Evolutionary conservation across 176 grass and related monocot species (phyloP), one percentile per base, ranked within the genome.

Genomic region (Raddia distichophylla): DNA sequence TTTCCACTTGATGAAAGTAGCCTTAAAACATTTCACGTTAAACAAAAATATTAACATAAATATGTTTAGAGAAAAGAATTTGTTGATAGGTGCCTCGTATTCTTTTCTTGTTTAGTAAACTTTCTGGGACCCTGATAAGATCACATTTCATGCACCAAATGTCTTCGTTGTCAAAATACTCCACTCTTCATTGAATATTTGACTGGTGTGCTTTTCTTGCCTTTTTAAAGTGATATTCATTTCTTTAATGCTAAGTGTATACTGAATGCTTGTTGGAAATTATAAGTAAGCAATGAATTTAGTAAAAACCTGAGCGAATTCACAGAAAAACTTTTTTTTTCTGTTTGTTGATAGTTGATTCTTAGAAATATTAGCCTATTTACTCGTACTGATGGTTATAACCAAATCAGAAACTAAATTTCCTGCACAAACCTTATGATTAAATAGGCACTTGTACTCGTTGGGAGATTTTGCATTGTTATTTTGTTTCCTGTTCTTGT

Each of bases 121-220:
- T 17, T 15, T 32, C 12, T 46, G 37, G 33, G 42, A 37, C 34
- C 20, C 68, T 58, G 33, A 48, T 3, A 18, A 8, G 33, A 27
- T 74, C 52, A 70, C 33, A 68, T 54, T 59, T 3, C 14, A 84
- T 78, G 57, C 56, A 73, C 43, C 4, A 19, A 35, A 71, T 69
- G 7, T 19, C 64, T 80, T 60, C 19, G 13, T 65, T 85, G 16
- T 66, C 66, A 19, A 0, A 67, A 32, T 35, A 15, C 43, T 75
- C 13, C 67, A 56, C 68, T 72, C 80, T 83, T 83, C 55, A 62
- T 42, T 20, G 45, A 8, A 60, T 58, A 60, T 67, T 69, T 83
- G 11, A n/a, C 35, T 33, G n/a, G 33, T 18, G 15, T 64, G 37
- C 2, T 20, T 37, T 63, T 15, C 60, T 53, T 69, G 5, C 47